These are phyloP conservation scores for Trypanosoma avium DNA, from an alignment of 208 protist species.

Conservation along the genomic window DNA sequence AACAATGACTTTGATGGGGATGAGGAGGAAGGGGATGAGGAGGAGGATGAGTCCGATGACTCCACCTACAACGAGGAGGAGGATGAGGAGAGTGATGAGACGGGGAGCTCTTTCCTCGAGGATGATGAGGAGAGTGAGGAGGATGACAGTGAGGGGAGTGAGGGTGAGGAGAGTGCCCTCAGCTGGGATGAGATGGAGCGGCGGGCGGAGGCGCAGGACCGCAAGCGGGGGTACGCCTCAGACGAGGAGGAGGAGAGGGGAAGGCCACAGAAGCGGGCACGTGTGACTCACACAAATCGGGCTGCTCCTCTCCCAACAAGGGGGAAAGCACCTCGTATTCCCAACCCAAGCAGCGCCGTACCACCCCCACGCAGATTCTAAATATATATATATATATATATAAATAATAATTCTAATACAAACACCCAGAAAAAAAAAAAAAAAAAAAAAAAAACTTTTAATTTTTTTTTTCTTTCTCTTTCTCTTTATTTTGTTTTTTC, in stretches of 20 bases:
- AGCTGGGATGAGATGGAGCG: slow-evolving; percentile 88
- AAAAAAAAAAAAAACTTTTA: too few relatives aligned
- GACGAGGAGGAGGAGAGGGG: slow-evolving; percentile 56
- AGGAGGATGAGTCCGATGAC: slow-evolving; percentile 67
- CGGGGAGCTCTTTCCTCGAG: slow-evolving; percentile 71
- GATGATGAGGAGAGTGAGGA: slow-evolving; percentile 70
- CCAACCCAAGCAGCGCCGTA: slow-evolving; percentile 28
- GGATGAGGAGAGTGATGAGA: slow-evolving; percentile 63
- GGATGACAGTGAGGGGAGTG: slow-evolving; percentile 44
- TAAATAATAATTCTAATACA: too few relatives aligned
- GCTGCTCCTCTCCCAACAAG: slow-evolving; percentile 14
- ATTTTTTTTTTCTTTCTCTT: too few relatives aligned
- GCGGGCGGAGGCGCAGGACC: slow-evolving; percentile 72
- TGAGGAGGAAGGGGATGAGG: slow-evolving; percentile 81
- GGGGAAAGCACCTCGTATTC: slow-evolving; percentile 23
- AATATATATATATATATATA: slow-evolving; percentile 12
- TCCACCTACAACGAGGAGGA: slow-evolving; percentile 83
- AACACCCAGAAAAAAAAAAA: too few relatives aligned
- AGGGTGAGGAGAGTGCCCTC: slow-evolving; percentile 54
- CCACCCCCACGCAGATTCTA: slow-evolving; percentile 70
- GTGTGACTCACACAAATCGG: slow-evolving; percentile 19
- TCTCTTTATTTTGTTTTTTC: background rate
- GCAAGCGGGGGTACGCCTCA: slow-evolving; percentile 51
- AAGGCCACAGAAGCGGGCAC: slow-evolving; percentile 38
- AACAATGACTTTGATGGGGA: slow-evolving; percentile 81